Percentiles rank a stretch among this genome's conserved stretches.
Evolutionary conservation across 257 asterid species (phyloP).

Genomic region (Paulownia fortunei): DNA sequence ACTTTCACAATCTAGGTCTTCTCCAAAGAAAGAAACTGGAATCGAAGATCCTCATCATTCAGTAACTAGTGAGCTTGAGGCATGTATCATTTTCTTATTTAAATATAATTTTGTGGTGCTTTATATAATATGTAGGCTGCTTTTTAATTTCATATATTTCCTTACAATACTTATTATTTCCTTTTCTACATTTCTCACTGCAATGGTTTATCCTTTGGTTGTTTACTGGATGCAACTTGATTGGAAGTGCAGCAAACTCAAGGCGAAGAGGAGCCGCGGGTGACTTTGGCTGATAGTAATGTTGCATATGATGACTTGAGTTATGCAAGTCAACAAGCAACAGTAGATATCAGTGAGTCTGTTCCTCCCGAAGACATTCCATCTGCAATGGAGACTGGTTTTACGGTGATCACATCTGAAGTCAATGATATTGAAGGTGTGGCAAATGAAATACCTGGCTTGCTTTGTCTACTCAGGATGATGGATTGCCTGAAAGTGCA

Average conservation of each 20-base stretch:
- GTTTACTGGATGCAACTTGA: constrained; percentile 24
- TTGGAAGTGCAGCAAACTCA: constrained; percentile 53
- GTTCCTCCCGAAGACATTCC: constrained; percentile 50
- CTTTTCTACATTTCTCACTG: constrained; percentile 6
- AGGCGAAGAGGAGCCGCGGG: constrained; percentile 53
- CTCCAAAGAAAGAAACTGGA: constrained; percentile 43
- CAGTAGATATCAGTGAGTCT: constrained; percentile 44
- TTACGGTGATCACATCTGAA: constrained; percentile 48
- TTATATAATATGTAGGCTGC: neutral
- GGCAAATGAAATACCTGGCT: constrained; percentile 80
- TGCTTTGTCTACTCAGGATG: constrained; percentile 55
- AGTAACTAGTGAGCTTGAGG: constrained; percentile 62
- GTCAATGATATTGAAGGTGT: constrained; percentile 46
- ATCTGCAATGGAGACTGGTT: constrained; percentile 50
- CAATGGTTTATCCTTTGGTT: constrained; percentile 25
- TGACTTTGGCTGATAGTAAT: constrained; percentile 43
- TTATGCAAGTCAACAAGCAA: constrained; percentile 49
- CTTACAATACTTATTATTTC: constrained; percentile 14
- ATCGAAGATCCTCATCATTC: constrained; percentile 46
- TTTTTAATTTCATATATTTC: constrained; percentile 8
- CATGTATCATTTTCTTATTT: constrained; percentile 37
- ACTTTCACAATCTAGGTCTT: constrained; percentile 52
- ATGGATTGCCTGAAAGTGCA: constrained; percentile 43
- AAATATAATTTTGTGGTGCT: constrained; percentile 13
- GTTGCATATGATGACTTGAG: constrained; percentile 45